Conservation (phyloP, 805 yeast species). For the Ogataea neopini region DNA sequence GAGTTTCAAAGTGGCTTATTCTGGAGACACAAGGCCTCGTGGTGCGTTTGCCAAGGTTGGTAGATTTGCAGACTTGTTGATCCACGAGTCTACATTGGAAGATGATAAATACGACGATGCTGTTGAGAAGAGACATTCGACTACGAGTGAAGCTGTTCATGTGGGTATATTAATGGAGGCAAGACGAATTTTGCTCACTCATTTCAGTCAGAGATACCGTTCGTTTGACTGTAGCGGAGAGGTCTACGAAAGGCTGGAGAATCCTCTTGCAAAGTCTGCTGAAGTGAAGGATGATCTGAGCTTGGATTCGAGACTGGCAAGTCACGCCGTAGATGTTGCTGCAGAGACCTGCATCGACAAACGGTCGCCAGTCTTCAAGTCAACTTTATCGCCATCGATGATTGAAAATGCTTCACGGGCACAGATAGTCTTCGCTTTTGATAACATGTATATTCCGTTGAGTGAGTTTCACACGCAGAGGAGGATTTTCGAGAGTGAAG, state of each 20-base stretch:
- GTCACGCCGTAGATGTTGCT: no score
- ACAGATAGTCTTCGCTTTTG: slow-evolving; percentile 57
- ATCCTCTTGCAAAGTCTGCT: no score
- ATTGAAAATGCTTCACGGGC: slow-evolving; percentile 29
- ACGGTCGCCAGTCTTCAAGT: slow-evolving; percentile 28
- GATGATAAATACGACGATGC: slow-evolving; percentile 81
- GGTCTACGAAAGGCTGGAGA: slow-evolving; percentile 30
- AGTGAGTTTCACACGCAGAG: slow-evolving; percentile 42
- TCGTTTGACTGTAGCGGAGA: slow-evolving; percentile 38
- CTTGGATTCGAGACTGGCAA: no score
- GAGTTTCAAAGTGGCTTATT: slow-evolving; percentile 73
- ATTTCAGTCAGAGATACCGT: slow-evolving; percentile 89
- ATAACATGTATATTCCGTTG: slow-evolving; percentile 56
- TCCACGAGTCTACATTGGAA: slow-evolving; percentile 94
- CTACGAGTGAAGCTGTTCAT: slow-evolving; percentile 81
- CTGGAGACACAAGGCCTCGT: slow-evolving; percentile 95
- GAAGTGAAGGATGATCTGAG: no score
- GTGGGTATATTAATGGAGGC: slow-evolving; percentile 75
- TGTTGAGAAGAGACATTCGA: slow-evolving; percentile 76
- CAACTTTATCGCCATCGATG: slow-evolving; percentile 6
- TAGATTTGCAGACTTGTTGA: slow-evolving; percentile 62
- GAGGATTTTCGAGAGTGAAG: slow-evolving; percentile 31
- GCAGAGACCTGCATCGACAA: no score
- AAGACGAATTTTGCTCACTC: slow-evolving; percentile 73
- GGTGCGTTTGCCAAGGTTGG: slow-evolving; percentile 63